Conservation (phyloP, 2,329 filamentous ascomycete species). For the Fusarium pseudonygamai region DNA sequence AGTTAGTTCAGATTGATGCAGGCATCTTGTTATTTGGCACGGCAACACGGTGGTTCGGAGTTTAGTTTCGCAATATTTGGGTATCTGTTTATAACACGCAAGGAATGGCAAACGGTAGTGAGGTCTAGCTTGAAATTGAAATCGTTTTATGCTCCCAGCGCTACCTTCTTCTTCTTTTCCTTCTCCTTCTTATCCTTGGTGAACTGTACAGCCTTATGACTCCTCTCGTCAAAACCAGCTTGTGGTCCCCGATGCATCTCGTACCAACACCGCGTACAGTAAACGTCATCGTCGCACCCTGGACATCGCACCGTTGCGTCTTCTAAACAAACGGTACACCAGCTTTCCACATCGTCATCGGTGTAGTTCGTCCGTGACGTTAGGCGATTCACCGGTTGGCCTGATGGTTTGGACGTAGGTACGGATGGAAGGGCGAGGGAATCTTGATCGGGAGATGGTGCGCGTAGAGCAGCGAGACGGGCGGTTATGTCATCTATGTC, state of each 20-base stretch:
- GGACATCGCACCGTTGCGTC: conserved; percentile 78
- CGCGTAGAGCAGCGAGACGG: conserved; percentile 62
- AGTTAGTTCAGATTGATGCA: conserved; percentile 1
- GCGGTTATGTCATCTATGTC: conserved; percentile 58
- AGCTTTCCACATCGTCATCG: conserved; percentile 77
- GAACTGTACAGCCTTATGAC: conserved; percentile 73
- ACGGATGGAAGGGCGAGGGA: conserved; percentile 58
- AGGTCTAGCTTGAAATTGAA: conserved; percentile 25
- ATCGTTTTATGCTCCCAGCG: conserved; percentile 48
- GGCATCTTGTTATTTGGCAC: conserved; percentile 8
- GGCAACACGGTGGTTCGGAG: conserved; percentile 16
- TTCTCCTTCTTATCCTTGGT: conserved; percentile 50
- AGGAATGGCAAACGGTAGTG: conserved; percentile 1
- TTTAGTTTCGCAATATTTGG: conserved; percentile 14
- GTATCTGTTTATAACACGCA: conserved; percentile 26
- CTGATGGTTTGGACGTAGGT: conserved; percentile 59
- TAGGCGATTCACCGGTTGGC: conserved; percentile 52
- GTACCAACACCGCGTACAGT: conserved; percentile 81
- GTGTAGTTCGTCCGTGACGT: conserved; percentile 59
- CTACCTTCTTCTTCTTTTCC: conserved; percentile 48
- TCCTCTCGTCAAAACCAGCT: conserved; percentile 75
- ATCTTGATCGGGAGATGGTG: conserved; percentile 43
- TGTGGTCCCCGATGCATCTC: conserved; percentile 79
- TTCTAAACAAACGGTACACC: conserved; percentile 86
- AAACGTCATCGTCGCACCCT: conserved; percentile 77